These are phyloP conservation scores for Ambrosia hybrid DNA, from an alignment of 140 eudicot species.

Conservation along the genomic window DNA sequence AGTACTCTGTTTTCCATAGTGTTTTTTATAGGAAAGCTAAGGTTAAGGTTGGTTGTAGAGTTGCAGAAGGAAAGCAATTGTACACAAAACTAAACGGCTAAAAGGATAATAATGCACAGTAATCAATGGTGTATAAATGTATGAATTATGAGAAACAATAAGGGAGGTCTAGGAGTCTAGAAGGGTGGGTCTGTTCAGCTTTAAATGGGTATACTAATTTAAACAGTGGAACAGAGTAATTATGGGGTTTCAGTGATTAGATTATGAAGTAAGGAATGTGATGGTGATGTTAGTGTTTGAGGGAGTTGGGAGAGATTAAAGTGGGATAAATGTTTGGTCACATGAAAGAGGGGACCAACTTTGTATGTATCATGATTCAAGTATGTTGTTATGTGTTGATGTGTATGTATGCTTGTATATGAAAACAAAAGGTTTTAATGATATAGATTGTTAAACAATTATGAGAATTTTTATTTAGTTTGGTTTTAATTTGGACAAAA, in stretches of 20 bases:
- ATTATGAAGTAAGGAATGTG: slow-evolving; percentile 14
- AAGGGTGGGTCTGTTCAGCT: slow-evolving; percentile 36
- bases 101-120: slow-evolving; percentile 29
- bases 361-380: not conserved
- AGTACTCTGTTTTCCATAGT: slow-evolving; percentile 35
- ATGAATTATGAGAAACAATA: slow-evolving; percentile 17
- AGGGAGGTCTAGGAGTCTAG: slow-evolving; percentile 17
- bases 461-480: too few species aligned
- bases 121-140: slow-evolving; percentile 33
- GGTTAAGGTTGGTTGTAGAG: slow-evolving; percentile 30
- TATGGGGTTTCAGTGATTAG: slow-evolving; percentile 40
- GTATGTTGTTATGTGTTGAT: slow-evolving; percentile 10
- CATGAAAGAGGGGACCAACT: slow-evolving; percentile 1
- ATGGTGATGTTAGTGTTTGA: slow-evolving; percentile 25
- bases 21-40: slow-evolving; percentile 44
- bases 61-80: slow-evolving; percentile 20
- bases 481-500: too few species aligned
- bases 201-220: slow-evolving; percentile 9
- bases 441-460: too few species aligned
- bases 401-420: not conserved
- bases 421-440: not conserved
- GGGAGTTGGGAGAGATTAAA: slow-evolving; percentile 27
- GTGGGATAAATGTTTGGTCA: slow-evolving; percentile 15
- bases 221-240: slow-evolving; percentile 26
- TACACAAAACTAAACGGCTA: slow-evolving; percentile 20